Evolutionary conservation across 2,329 filamentous ascomycete genomes (phyloP).

Genomic region (Lasiodiplodia citricola): DNA sequence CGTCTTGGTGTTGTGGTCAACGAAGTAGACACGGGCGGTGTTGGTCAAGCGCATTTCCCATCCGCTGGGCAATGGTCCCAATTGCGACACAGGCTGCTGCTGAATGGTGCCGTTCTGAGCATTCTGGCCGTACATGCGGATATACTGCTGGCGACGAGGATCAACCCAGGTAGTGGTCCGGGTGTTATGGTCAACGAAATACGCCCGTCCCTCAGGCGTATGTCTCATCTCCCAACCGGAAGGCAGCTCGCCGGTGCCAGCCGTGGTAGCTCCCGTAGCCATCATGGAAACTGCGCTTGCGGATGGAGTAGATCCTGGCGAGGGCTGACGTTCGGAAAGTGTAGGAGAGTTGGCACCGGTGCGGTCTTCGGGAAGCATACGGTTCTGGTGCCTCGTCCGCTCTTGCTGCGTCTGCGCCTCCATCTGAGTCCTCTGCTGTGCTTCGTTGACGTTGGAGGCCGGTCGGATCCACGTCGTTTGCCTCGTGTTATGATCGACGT

Average conservation of each 20-base stretch:
- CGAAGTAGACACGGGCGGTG: constrained; percentile 96
- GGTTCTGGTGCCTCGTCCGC: constrained; percentile 90
- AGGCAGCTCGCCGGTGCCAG: constrained; percentile 91
- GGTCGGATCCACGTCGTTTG: constrained; percentile 97
- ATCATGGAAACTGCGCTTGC: constrained; percentile 79
- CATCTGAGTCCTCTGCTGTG: constrained; percentile 76
- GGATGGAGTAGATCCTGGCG: constrained; percentile 46
- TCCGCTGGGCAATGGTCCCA: constrained; percentile 91
- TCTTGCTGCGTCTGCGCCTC: constrained; percentile 93
- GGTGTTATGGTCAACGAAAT: constrained; percentile 99
- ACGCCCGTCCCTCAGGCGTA: constrained; percentile 91
- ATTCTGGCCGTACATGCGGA: constrained; percentile 95
- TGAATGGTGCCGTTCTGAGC: constrained; percentile 79
- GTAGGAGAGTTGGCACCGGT: constrained; percentile 93
- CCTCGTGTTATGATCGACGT: constrained; percentile 96
- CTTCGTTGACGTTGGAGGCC: constrained; percentile 75
- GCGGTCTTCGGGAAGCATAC: constrained; percentile 92
- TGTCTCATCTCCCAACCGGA: constrained; percentile 96
- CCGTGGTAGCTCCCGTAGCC: constrained; percentile 92
- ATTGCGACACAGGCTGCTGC: constrained; percentile 95
- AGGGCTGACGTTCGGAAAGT: constrained; percentile 59
- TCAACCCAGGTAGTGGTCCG: constrained; percentile 99
- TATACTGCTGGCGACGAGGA: constrained; percentile 95
- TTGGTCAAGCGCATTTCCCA: constrained; percentile 99
- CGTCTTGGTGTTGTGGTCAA: constrained; percentile 99